phyloP scores from a whole-genome alignment of 176 grass and related monocot genomes.

The Lolium multiflorum region DNA sequence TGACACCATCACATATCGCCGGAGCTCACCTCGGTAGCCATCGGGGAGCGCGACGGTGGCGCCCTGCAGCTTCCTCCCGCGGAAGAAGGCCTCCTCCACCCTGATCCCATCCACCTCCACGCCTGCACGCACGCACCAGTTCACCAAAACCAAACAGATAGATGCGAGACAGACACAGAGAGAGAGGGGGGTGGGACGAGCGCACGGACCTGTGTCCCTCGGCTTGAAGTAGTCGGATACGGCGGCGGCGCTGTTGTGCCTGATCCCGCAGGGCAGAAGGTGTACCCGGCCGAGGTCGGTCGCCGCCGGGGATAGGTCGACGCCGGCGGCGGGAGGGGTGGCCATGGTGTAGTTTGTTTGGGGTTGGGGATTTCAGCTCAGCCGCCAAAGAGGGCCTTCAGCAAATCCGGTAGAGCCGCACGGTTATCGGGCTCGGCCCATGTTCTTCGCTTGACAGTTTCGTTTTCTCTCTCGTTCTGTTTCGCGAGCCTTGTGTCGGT shows the following conservation, averaged over 20 bases:
- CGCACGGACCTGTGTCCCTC: slow-evolving; percentile 65
- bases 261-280: slow-evolving; percentile 87
- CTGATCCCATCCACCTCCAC: slow-evolving; percentile 70
- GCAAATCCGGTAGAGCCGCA: no score
- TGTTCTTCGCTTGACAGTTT: not conserved
- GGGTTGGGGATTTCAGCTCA: not conserved
- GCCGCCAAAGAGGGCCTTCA: not conserved
- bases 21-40: slow-evolving; percentile 75
- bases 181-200: not conserved
- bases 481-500: not conserved
- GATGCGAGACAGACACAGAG: not conserved
- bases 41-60: slow-evolving; percentile 68
- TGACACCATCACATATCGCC: not conserved
- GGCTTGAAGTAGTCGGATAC: slow-evolving; percentile 93
- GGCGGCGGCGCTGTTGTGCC: slow-evolving; percentile 57
- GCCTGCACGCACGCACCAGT: slow-evolving; percentile 37
- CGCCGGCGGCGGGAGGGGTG: slow-evolving; percentile 30
- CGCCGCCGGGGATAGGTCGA: slow-evolving; percentile 49
- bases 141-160: not conserved
- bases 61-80: slow-evolving; percentile 92
- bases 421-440: not conserved
- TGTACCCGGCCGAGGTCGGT: slow-evolving; percentile 65
- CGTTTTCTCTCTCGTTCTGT: not conserved
- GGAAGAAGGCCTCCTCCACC: slow-evolving; percentile 89
- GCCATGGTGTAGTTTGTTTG: slow-evolving; percentile 34